A percentile compares a stretch with the other conserved stretches of the same genome.
Evolutionary conservation across 129 eudicot species (phyloP).

Genomic region (Chrysanthemum seticuspe): DNA sequence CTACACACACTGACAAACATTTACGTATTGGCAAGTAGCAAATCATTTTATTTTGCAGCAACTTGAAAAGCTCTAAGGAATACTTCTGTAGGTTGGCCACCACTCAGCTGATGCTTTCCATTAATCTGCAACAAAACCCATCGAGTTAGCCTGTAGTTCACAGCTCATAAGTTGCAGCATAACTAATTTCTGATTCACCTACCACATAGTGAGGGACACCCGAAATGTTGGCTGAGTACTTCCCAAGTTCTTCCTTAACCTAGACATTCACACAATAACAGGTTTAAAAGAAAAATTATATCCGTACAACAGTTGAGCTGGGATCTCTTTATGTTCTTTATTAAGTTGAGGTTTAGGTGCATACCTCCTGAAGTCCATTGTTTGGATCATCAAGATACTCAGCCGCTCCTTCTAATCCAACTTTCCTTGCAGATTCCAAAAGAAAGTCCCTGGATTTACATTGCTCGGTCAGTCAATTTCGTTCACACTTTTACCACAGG

Average conservation of each 20-base stretch:
- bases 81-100: conserved; percentile 83
- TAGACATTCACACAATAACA: conserved; percentile 21
- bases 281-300: background rate
- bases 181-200: conserved; percentile 22
- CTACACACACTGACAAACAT: background rate
- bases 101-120: conserved; percentile 66
- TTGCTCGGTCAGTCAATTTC: conserved; percentile 11
- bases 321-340: background rate
- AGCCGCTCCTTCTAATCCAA: conserved; percentile 86
- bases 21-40: background rate
- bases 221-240: conserved; percentile 47
- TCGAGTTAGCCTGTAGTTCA: conserved; percentile 7
- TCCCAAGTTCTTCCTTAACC: conserved; percentile 77
- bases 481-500: background rate
- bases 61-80: conserved; percentile 67
- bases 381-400: conserved; percentile 82
- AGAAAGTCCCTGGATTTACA: conserved; percentile 63
- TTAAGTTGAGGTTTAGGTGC: background rate
- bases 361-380: conserved; percentile 82
- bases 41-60: conserved; percentile 37
- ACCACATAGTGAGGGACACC: conserved; percentile 91
- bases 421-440: conserved; percentile 74
- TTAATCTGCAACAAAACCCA: conserved; percentile 53
- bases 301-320: too few species aligned
- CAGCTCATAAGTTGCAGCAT: conserved; percentile 7